Conservation (phyloP, 352 stramenopile genomes). For the Globisporangium viniferum region DNA sequence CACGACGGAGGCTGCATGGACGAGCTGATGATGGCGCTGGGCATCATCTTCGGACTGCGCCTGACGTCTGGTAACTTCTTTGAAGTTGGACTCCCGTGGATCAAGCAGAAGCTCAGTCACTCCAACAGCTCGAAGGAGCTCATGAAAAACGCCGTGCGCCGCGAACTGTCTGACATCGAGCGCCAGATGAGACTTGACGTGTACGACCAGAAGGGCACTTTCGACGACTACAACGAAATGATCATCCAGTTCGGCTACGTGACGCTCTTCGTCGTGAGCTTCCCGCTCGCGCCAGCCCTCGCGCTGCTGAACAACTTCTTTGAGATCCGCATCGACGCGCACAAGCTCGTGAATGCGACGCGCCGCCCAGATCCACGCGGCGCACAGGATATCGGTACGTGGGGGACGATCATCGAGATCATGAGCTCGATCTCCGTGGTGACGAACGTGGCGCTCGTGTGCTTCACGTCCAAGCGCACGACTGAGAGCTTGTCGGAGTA, state of each 20-base stretch:
- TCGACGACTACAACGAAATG: slow-evolving; percentile 88
- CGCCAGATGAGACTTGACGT: slow-evolving; percentile 54
- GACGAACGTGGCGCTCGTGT: slow-evolving; percentile 93
- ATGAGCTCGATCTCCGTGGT: slow-evolving; percentile 88
- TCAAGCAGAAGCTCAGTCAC: slow-evolving; percentile 53
- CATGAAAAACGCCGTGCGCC: slow-evolving; percentile 29
- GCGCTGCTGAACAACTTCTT: slow-evolving; percentile 91
- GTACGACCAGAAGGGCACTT: slow-evolving; percentile 75
- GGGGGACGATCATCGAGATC: slow-evolving; percentile 87
- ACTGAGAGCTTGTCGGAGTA: slow-evolving; percentile 42
- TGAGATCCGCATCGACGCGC: slow-evolving; percentile 89
- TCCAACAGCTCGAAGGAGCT: slow-evolving; percentile 21
- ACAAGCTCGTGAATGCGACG: slow-evolving; percentile 77
- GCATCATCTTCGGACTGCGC: slow-evolving; percentile 71
- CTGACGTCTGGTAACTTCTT: slow-evolving; percentile 81
- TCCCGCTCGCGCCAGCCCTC: slow-evolving; percentile 88
- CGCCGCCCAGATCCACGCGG: slow-evolving; percentile 71
- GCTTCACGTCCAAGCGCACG: slow-evolving; percentile 82
- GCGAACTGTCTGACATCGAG: slow-evolving; percentile 52
- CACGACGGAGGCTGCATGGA: slow-evolving; percentile 63
- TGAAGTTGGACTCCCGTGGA: slow-evolving; percentile 66
- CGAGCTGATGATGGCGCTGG: slow-evolving; percentile 70
- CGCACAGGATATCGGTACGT: slow-evolving; percentile 90
- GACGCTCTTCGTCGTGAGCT: slow-evolving; percentile 92
- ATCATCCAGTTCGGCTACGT: slow-evolving; percentile 91